These are phyloP conservation scores for Kluyveromyces lactis DNA, from an alignment of 805 yeast species.

Conservation along the genomic window DNA sequence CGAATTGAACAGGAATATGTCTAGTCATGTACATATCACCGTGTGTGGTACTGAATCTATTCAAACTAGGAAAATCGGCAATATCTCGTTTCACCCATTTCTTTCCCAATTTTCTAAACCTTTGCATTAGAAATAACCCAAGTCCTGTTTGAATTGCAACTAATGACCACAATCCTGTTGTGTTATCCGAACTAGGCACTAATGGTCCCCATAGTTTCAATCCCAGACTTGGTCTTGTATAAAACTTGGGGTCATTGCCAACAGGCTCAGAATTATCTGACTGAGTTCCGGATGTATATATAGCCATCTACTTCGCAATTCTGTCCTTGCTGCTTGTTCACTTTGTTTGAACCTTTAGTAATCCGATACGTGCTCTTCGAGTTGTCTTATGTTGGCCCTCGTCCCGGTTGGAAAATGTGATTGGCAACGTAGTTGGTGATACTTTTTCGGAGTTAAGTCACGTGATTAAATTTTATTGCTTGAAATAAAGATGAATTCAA, in stretches of 20 bases:
- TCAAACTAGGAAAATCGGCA: slow-evolving; percentile 27
- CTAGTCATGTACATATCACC: slow-evolving; percentile 16
- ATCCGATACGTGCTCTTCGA: too few species aligned
- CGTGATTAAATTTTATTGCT: not conserved
- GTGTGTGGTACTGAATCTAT: slow-evolving; percentile 25
- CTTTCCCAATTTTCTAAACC: slow-evolving; percentile 15
- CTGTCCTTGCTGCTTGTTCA: not conserved
- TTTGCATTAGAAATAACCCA: slow-evolving; percentile 32
- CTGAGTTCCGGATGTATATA: slow-evolving; percentile 26
- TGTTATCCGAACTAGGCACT: slow-evolving; percentile 64
- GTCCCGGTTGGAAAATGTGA: not conserved
- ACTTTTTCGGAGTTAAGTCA: not conserved
- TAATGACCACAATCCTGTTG: slow-evolving; percentile 42
- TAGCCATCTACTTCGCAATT: slow-evolving; percentile 16
- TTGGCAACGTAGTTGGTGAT: slow-evolving; percentile 5
- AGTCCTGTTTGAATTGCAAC: slow-evolving; percentile 44
- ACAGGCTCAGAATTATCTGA: slow-evolving; percentile 15
- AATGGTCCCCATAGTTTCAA: slow-evolving; percentile 60
- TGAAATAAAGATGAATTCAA: too few species aligned
- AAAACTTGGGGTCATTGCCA: slow-evolving; percentile 15
- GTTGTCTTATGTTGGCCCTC: not conserved
- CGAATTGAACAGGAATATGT: slow-evolving; percentile 11
- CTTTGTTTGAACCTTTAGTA: too few species aligned
- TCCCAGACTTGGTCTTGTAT: slow-evolving; percentile 50
- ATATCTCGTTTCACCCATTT: slow-evolving; percentile 19